Base-by-base conservation (phyloP, 768 basidiomycete species). In the Tulasnella sp. region DNA sequence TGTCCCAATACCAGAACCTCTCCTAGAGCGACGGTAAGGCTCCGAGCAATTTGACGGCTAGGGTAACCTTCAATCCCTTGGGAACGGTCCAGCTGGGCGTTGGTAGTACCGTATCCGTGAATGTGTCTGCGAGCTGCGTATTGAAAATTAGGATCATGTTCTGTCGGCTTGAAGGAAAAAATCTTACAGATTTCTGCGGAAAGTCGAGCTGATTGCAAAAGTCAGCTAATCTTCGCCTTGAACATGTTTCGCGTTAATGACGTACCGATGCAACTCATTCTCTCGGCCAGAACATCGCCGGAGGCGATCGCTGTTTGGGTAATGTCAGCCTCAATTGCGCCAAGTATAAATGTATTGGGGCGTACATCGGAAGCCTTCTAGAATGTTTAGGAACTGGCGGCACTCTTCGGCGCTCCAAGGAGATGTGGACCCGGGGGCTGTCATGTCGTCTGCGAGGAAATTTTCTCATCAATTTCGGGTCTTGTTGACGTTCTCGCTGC, bases 271-370 rank as follows among this genome's bases (percentile, higher is more conserved):
- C 42, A 42, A 17, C 42, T 42, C 42, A 42, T 42, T 8, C 42
- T 8, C 17, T 42, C 9, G 8, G 42, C 42, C 17, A 42, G 8
- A 42, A 17, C 17, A 17, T 42, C 42, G 8, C 31, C 58, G 5
- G 58, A 64, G 1, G n/a, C 19, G 31, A 8, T 64, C n/a, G 25
- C 19, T 64, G 9, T 85, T 86, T 83, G 86, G 83, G 29, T 64
- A 64, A 25, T 4, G 6, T 64, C 12, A 64, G 58, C 25, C 25
- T 34, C 29, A 5, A 1, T 34, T 7, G 12, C 22, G 12, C 54
- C 22, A 8, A 58, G 3, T 7, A 31, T 0, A 64, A 64, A 3
- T 11, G 5, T 80, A 82, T 78, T 77, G 9, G 17, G 45, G 19
- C 45, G n/a, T 49, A 73, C 72, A 19, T 73, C 29, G 19, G 42